A percentile compares a stretch with the other conserved stretches of the same genome.
Conservation (phyloP, 179 eudicot species). For the Carnegiea gigantea region DNA sequence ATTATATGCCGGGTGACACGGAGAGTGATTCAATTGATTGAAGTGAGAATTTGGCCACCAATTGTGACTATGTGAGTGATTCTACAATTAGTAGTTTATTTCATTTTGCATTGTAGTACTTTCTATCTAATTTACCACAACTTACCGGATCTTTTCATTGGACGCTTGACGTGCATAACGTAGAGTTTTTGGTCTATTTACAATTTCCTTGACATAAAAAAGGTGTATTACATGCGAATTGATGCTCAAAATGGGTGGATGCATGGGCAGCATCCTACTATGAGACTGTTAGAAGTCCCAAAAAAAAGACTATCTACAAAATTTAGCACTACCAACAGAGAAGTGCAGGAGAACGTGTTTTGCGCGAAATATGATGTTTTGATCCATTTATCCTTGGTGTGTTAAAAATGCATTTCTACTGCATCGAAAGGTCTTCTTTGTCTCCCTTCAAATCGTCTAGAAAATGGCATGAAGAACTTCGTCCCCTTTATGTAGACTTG, state of each 20-base stretch:
- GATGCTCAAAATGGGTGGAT: neutral
- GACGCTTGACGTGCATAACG: slow-evolving; percentile 5
- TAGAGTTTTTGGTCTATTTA: neutral
- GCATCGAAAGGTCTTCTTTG: neutral
- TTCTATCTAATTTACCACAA: neutral
- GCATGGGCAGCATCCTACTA: neutral
- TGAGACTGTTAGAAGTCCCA: neutral
- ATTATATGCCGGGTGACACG: neutral
- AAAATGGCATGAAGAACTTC: neutral
- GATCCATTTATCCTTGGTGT: neutral
- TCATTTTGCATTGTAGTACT: neutral
- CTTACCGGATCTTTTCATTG: neutral
- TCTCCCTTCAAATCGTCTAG: neutral
- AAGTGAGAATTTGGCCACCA: neutral
- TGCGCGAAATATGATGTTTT: neutral
- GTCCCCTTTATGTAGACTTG: no score
- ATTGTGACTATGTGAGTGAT: slow-evolving; percentile 2
- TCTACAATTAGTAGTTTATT: neutral
- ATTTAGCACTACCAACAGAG: neutral
- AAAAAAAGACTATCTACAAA: neutral
- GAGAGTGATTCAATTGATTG: slow-evolving; percentile 26
- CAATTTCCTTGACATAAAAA: no score
- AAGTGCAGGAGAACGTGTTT: neutral
- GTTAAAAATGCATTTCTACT: neutral
- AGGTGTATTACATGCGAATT: neutral